A percentile compares a stretch with the other conserved stretches of the same genome.
Conservation (phyloP, 352 stramenopile genomes). For the Thalassiosira ordinaria region DNA sequence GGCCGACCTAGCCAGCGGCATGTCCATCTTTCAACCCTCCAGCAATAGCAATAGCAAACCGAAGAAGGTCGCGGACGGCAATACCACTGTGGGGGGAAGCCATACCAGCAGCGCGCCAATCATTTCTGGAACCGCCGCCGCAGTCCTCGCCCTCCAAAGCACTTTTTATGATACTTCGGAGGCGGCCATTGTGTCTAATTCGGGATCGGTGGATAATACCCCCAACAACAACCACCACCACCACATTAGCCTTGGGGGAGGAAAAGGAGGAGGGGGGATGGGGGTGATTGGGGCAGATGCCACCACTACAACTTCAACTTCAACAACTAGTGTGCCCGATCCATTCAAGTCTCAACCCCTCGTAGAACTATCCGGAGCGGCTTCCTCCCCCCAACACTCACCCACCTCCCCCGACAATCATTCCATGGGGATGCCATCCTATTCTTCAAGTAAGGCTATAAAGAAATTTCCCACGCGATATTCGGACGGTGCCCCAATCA, state of each 20-base stretch:
- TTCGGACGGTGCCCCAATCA: slow-evolving; percentile 58
- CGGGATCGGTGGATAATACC: background rate
- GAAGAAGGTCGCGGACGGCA: background rate
- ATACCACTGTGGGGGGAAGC: background rate
- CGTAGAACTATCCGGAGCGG: background rate
- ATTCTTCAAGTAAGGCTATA: no score
- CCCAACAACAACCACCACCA: background rate
- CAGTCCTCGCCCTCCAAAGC: slow-evolving; percentile 37
- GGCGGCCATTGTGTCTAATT: slow-evolving; percentile 4
- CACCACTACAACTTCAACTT: no score
- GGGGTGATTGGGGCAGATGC: no score
- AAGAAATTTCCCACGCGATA: slow-evolving; percentile 27
- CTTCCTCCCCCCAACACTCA: background rate
- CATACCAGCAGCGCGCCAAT: slow-evolving; percentile 37
- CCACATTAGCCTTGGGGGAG: no score
- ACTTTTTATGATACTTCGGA: slow-evolving; percentile 1
- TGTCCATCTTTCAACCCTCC: slow-evolving; percentile 17
- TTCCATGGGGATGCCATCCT: no score
- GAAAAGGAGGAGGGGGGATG: no score
- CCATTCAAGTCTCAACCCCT: no score
- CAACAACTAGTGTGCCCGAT: no score
- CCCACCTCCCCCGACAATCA: background rate
- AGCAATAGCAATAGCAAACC: background rate
- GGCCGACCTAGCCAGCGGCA: slow-evolving; percentile 32
- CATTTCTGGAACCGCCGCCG: slow-evolving; percentile 49